Conservation (phyloP, 495 filamentous ascomycete genomes). For the Penicillium arizonense region DNA sequence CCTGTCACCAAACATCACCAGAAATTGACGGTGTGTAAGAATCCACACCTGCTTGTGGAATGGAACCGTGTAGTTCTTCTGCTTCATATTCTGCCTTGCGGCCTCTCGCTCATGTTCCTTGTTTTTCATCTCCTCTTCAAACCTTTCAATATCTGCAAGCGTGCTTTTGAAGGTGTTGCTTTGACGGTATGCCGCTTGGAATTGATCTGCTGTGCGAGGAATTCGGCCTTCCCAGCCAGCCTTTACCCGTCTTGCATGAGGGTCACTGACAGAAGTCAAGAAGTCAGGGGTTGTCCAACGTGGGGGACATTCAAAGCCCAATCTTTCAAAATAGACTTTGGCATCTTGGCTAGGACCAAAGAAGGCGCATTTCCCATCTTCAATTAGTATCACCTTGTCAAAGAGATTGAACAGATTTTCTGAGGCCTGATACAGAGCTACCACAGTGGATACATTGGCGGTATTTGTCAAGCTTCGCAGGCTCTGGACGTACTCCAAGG, state of each 20-base stretch:
- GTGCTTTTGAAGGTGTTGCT: conserved; percentile 37
- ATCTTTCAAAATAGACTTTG: conserved; percentile 59
- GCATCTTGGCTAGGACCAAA: conserved; percentile 59
- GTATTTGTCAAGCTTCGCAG: conserved; percentile 63
- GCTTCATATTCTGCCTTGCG: conserved; percentile 44
- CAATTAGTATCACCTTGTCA: conserved; percentile 68
- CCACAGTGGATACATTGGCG: conserved; percentile 55
- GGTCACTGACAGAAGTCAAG: conserved; percentile 64
- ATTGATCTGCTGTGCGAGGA: conserved; percentile 58
- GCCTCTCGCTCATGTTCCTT: conserved; percentile 46
- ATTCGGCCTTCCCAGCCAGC: conserved; percentile 59
- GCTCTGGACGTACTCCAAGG: conserved; percentile 63
- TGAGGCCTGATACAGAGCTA: conserved; percentile 72
- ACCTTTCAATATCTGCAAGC: conserved; percentile 45
- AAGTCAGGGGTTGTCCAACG: conserved; percentile 70
- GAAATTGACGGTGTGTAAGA: conserved; percentile 64
- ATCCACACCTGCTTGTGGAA: conserved; percentile 67
- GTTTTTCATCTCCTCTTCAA: conserved; percentile 49
- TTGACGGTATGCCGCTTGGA: conserved; percentile 52
- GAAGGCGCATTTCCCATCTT: conserved; percentile 64
- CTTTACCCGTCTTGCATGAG: conserved; percentile 57
- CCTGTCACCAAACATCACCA: conserved; percentile 63
- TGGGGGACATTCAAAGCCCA: conserved; percentile 59
- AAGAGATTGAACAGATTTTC: conserved; percentile 68
- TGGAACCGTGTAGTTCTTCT: conserved; percentile 62